A percentile compares a stretch with the other conserved stretches of the same genome.
Evolutionary conservation across 345 rosid genomes (phyloP).

Genomic region (Arabidopsis arenosa): DNA sequence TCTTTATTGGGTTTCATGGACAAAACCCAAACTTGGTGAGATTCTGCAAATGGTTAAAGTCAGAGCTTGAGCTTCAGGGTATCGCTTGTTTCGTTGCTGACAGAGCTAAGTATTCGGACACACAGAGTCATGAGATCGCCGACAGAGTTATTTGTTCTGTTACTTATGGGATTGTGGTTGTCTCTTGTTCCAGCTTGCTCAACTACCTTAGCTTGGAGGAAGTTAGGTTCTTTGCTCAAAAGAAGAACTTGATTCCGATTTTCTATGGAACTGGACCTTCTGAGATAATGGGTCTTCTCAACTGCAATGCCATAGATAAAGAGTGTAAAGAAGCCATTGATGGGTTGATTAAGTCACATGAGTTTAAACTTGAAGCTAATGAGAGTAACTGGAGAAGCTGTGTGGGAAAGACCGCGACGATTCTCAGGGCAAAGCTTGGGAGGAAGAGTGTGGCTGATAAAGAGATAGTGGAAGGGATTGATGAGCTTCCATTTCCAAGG

Average conservation of each 20-base stretch:
- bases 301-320: constrained; percentile 68
- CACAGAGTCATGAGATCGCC: constrained; percentile 85
- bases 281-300: constrained; percentile 63
- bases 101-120: constrained; percentile 75
- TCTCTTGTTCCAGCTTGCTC: constrained; percentile 66
- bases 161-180: constrained; percentile 77
- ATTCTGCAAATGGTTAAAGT: constrained; percentile 93
- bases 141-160: constrained; percentile 88
- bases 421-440: constrained; percentile 75
- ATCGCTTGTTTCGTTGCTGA: constrained; percentile 93
- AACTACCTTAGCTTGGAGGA: constrained; percentile 80
- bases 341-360: constrained; percentile 72
- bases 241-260: constrained; percentile 84
- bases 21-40: constrained; percentile 79
- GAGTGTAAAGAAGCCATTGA: constrained; percentile 86
- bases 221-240: constrained; percentile 84
- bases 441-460: constrained; percentile 70
- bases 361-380: constrained; percentile 78
- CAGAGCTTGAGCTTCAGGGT: constrained; percentile 93
- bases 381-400: constrained; percentile 87
- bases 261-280: constrained; percentile 74
- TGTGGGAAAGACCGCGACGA: constrained; percentile 57
- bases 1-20: constrained; percentile 85
- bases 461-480: constrained; percentile 54
- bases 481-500: constrained; percentile 79